Percentiles rank a stretch among this genome's conserved stretches.
phyloP scores from a whole-genome alignment of 495 filamentous ascomycete genomes.

The Penicillium cinerascens region DNA sequence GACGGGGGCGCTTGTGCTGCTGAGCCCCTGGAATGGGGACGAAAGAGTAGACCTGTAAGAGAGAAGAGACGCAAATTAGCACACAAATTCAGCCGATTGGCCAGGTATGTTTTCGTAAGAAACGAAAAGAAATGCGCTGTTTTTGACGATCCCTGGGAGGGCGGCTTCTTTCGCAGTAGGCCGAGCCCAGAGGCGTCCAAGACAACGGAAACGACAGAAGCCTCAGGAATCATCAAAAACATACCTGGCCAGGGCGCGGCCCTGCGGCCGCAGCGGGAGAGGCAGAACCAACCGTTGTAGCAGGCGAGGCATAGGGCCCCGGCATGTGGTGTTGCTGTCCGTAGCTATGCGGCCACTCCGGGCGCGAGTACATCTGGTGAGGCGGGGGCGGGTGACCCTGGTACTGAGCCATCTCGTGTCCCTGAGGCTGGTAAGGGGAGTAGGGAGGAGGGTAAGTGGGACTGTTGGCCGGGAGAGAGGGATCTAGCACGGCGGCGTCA shows the following conservation, averaged over 20 bases:
- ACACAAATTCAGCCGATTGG: neutral
- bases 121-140: conserved; percentile 18
- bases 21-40: conserved; percentile 96
- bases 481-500: conserved; percentile 99
- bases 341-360: conserved; percentile 80
- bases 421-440: conserved; percentile 79
- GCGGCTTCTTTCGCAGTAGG: conserved; percentile 15
- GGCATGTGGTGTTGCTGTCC: conserved; percentile 61
- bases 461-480: conserved; percentile 88
- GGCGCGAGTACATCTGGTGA: conserved; percentile 70
- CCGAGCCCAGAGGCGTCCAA: conserved; percentile 27
- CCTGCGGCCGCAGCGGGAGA: conserved; percentile 58
- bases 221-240: conserved; percentile 47
- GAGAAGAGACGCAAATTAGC: conserved; percentile 14
- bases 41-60: conserved; percentile 90
- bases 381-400: conserved; percentile 54
- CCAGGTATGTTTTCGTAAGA: conserved; percentile 6
- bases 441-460: conserved; percentile 83
- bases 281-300: conserved; percentile 56
- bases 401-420: conserved; percentile 76
- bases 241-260: conserved; percentile 69
- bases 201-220: conserved; percentile 33
- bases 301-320: conserved; percentile 58
- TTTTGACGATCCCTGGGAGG: conserved; percentile 32
- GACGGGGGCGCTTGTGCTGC: conserved; percentile 92